Evolutionary conservation across 2,329 filamentous ascomycete genomes (phyloP), one percentile per base, ranked within the genome.

Genomic region (Neonectria neomacrospora): DNA sequence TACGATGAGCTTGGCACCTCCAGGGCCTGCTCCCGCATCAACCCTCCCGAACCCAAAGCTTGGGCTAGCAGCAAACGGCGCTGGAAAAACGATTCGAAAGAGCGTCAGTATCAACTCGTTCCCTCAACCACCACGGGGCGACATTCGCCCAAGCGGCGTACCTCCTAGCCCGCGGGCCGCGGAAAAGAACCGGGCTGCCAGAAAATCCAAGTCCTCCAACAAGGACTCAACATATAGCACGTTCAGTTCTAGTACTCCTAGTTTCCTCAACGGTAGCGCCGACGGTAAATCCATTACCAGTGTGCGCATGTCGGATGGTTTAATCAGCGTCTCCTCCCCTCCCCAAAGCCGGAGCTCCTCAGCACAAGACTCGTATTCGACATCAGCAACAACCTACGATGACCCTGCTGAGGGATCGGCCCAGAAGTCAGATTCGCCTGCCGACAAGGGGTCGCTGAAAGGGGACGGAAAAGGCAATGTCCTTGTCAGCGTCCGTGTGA

Each of bases 101-200:
- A 92, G 92, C 1, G 91, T 97, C 73, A 97, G 94, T 83, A 97
- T 97, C 74, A 95, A 94, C 75, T 90, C 93, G 1, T 97, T 98
- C 74, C 95, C 95, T 30, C 92, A 97, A 68, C 95, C 95, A 14
- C 95, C 95, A 14, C 90, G 90, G 69, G 87, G 89, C 51, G 85
- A 86, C 57, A 84, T 80, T 57, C 84, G 86, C 68, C 80, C 83
- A 51, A 81, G 81, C 71, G 93, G 85, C 79, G 81, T 88, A 60
- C 92, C 87, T 54, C 87, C 84, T 58, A 87, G 87, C 78, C 88
- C 85, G 66, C 78, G 90, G 48, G 84, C 85, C 18, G 81, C 79
- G 63, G 87, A 86, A 42, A 81, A 80, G 9, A 62, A 82, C 57
- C 76, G 79, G 67, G 69, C 78, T 73, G 78, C 73, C 67, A 85